A percentile compares a stretch with the other conserved stretches of the same genome.
Conservation (phyloP, 2,329 filamentous ascomycete genomes). For the Penicillium sp. region DNA sequence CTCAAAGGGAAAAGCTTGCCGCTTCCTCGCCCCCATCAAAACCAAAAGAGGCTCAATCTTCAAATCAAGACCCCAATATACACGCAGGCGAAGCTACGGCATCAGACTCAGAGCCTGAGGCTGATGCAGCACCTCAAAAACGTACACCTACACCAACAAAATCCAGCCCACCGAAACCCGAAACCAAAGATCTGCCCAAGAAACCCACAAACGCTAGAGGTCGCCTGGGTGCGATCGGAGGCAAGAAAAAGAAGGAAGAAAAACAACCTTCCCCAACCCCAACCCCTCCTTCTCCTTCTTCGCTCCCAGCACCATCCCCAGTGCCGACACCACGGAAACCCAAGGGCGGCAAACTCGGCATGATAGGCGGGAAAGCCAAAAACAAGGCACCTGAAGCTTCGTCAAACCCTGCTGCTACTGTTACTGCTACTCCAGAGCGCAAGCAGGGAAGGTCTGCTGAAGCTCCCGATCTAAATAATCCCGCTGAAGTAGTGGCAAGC, state of each 20-base stretch:
- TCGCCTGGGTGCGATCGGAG: conserved; percentile 16
- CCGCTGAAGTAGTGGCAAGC: background rate
- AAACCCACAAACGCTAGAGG: conserved; percentile 5
- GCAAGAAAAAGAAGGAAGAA: conserved; percentile 19
- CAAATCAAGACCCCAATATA: background rate
- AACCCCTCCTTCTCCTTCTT: conserved; percentile 14
- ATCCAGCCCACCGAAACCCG: background rate
- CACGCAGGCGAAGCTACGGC: conserved; percentile 17
- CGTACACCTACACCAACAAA: conserved; percentile 1
- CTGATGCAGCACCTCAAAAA: conserved; percentile 2
- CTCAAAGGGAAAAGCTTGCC: conserved; percentile 5
- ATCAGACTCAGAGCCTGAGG: conserved; percentile 18
- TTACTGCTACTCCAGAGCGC: background rate
- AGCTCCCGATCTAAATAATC: background rate
- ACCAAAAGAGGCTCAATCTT: conserved; percentile 1
- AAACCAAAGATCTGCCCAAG: background rate
- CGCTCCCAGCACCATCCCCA: conserved; percentile 8
- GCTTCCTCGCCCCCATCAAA: background rate
- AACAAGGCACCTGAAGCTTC: conserved; percentile 5
- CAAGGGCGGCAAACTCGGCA: conserved; percentile 33
- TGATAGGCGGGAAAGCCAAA: conserved; percentile 35
- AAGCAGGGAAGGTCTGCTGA: background rate
- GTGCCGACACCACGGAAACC: conserved; percentile 14
- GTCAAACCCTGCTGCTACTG: background rate
- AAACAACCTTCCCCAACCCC: conserved; percentile 3